Evolutionary conservation across 2,329 filamentous ascomycete genomes (phyloP), one percentile per base, ranked within the genome.

Genomic region (Exophiala alcalophila): DNA sequence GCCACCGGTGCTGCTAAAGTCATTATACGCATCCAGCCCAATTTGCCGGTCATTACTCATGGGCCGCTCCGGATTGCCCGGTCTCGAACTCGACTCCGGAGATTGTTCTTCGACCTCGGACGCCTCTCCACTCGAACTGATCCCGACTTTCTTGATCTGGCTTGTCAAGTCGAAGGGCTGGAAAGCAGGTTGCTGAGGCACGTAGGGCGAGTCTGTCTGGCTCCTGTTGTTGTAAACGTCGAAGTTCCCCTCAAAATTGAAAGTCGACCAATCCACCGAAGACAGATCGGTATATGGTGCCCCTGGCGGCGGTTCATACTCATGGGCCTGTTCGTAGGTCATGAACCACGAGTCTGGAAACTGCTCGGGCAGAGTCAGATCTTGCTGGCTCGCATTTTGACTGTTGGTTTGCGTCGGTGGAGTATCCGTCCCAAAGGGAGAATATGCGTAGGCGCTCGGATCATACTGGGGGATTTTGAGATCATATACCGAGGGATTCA

Each of bases 111-210:
- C 70, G 9, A 65, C 61, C 50, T 73, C 71, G 3, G 71, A 73
- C 14, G 67, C 59, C 32, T 72, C 70, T n/a, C 68, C 70, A 4
- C 70, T 72, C 3, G 71, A 72, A 8, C 64, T 67, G 2, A 68
- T 57, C 6, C 65, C 61, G 19, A 64, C 42, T 18, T 28, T 27
- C 15, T 45, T 47, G 19, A 50, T 42, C 24, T 47, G 46, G 15
- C 33, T 38, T 14, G 50, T 32, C 36, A 52, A 16, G 15, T 52
- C 49, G 19, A 44, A 33, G 5, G 35, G 26, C 25, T 44, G 41
- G 28, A 45, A 46, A 4, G 40, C 24, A 15, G 20, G 12, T 36
- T 45, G 45, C 28, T 49, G 45, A 14, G 64, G 58, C 12, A 53
- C 45, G 30, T 61, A 61, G 27, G 66, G 63, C 12, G 47, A 46